Base-by-base conservation (phyloP, 345 rosid species). In the Dipteronia sinensis region DNA sequence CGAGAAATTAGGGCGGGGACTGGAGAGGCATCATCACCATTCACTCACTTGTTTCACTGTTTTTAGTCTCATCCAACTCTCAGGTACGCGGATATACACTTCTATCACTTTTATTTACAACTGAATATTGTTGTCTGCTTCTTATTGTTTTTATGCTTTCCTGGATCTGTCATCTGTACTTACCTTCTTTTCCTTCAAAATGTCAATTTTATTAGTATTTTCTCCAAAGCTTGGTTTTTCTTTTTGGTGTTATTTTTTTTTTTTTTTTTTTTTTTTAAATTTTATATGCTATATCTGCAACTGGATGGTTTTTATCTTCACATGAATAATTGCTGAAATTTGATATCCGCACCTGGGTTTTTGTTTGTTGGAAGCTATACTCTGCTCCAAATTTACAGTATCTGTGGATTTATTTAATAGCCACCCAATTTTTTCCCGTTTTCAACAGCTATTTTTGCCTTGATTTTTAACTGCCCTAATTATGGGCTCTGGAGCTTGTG, bases 401-500 rank as follows among this genome's bases (percentile, higher is more conserved):
- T 58, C 59, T 22, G 29, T 20, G 13, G n/a, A 23, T 20, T 59
- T 73, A 27, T n/a, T 63, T 64, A 29, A 34, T 63, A 46, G 16
- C 25, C 40, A 16, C 22, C 10, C 20, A 15, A 17, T 27, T 42
- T 25, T 42, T 73, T 25, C 29, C 31, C 34, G 9, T 77, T 58
- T 69, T 63, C 77, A 51, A 62, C 82, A 77, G 81, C 29, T 67
- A 2, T 53, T 63, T n/a, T 34, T 8, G 61, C 15, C 38, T 68
- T 25, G 66, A 8, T 29, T 20, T 74, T 67, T 65, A 0, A 9
- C 47, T 53, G 42, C 76, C 38, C 15, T 38, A 29, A 27, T 17
- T 59, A 78, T 87, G 88, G 86, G 81, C 58, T 74, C 77, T 69
- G 84, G 77, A 68, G 11, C 51, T 49, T 75, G 69, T 27, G 22